Evolutionary conservation across 192 early-diverging fungal species (phyloP).

Genomic region (Linnemannia schmuckeri): DNA sequence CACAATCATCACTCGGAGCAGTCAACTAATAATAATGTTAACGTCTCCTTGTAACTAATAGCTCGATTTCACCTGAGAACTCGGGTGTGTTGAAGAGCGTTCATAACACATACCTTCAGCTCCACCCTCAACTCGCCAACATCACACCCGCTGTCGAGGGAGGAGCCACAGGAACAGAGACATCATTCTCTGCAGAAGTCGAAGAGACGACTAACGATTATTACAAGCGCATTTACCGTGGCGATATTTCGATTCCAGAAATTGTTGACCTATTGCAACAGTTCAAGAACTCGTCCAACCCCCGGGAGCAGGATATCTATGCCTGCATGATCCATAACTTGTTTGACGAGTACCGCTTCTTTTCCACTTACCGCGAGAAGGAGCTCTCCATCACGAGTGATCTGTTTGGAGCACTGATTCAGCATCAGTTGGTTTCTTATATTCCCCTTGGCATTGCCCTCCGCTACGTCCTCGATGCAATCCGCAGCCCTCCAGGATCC

Average conservation of each 20-base stretch:
- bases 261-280: slow-evolving; percentile 87
- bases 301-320: slow-evolving; percentile 86
- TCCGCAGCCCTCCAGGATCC: slow-evolving; percentile 82
- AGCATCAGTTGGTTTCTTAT: slow-evolving; percentile 87
- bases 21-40: background rate
- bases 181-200: slow-evolving; percentile 77
- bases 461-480: slow-evolving; percentile 90
- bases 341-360: slow-evolving; percentile 97
- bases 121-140: slow-evolving; percentile 64
- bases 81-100: slow-evolving; percentile 70
- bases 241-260: slow-evolving; percentile 84
- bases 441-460: slow-evolving; percentile 87
- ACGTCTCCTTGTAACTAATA: slow-evolving; percentile 23
- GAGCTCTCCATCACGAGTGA: slow-evolving; percentile 90
- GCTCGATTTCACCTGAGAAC: slow-evolving; percentile 73
- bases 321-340: slow-evolving; percentile 93
- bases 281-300: slow-evolving; percentile 82
- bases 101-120: slow-evolving; percentile 64
- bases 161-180: slow-evolving; percentile 54
- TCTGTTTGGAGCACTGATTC: slow-evolving; percentile 92
- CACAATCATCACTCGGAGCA: background rate
- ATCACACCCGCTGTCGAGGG: slow-evolving; percentile 60
- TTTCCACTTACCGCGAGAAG: slow-evolving; percentile 94
- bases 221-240: slow-evolving; percentile 84
- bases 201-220: slow-evolving; percentile 82